phyloP scores from a whole-genome alignment of 495 filamentous ascomycete genomes.

The Eremomyces bilateralis region DNA sequence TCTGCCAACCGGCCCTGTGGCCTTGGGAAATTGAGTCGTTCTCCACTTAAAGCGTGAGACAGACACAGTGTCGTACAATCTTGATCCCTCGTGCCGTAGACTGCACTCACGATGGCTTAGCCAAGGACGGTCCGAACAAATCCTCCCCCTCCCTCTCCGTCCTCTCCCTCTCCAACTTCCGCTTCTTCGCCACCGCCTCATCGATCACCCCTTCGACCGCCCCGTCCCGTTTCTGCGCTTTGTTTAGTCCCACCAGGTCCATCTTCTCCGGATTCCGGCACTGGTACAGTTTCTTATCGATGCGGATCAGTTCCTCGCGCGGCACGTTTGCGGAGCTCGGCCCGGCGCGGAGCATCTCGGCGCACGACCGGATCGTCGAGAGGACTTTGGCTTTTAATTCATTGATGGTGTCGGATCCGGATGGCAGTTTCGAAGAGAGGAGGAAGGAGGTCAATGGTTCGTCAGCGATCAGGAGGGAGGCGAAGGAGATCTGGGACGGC shows the following conservation, averaged over 20 bases:
- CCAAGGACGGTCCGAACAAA: slow-evolving; percentile 25
- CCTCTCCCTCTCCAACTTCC: slow-evolving; percentile 32
- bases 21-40: too few relatives aligned
- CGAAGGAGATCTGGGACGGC: slow-evolving; percentile 79
- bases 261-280: slow-evolving; percentile 51
- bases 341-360: slow-evolving; percentile 21
- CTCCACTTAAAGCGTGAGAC: too few relatives aligned
- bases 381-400: slow-evolving; percentile 23
- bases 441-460: slow-evolving; percentile 47
- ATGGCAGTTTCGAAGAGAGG: slow-evolving; percentile 44
- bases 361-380: slow-evolving; percentile 26
- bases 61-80: too few relatives aligned
- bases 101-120: too few relatives aligned
- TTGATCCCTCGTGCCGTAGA: too few relatives aligned
- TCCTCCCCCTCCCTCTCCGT: slow-evolving; percentile 30
- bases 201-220: slow-evolving; percentile 19
- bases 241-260: slow-evolving; percentile 36
- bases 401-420: background rate
- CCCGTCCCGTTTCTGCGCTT: slow-evolving; percentile 24
- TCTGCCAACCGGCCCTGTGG: too few relatives aligned
- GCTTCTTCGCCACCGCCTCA: slow-evolving; percentile 31
- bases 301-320: slow-evolving; percentile 24
- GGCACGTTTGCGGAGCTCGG: slow-evolving; percentile 18
- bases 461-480: slow-evolving; percentile 56
- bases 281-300: slow-evolving; percentile 46